Conservation (phyloP, 495 filamentous ascomycete species). For the Hyphodiscus hymeniophilus region DNA sequence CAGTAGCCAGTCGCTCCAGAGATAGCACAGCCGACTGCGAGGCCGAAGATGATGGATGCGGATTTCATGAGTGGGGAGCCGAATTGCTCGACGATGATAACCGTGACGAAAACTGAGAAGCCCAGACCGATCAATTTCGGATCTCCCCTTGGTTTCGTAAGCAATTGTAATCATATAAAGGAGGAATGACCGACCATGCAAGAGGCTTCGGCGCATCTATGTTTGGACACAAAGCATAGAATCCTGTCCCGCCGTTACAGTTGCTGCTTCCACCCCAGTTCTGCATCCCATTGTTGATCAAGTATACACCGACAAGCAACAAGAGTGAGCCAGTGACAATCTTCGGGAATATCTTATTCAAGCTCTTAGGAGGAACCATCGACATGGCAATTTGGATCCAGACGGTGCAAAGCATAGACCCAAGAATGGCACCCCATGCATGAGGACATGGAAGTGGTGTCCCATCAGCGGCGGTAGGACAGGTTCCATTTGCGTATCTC, state of each 20-base stretch:
- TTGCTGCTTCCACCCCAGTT: slow-evolving; percentile 33
- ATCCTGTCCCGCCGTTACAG: slow-evolving; percentile 23
- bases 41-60: slow-evolving; percentile 31
- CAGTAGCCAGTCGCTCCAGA: slow-evolving; percentile 30
- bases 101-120: slow-evolving; percentile 29
- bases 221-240: slow-evolving; percentile 27
- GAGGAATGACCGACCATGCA: slow-evolving; percentile 8
- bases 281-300: slow-evolving; percentile 29
- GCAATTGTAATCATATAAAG: not conserved
- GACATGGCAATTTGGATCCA: slow-evolving; percentile 30
- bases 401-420: slow-evolving; percentile 33
- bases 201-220: slow-evolving; percentile 20
- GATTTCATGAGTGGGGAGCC: slow-evolving; percentile 32
- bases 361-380: slow-evolving; percentile 27
- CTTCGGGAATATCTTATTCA: slow-evolving; percentile 32
- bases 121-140: slow-evolving; percentile 30
- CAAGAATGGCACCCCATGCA: slow-evolving; percentile 30
- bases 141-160: slow-evolving; percentile 10
- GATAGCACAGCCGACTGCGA: slow-evolving; percentile 27
- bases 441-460: slow-evolving; percentile 28
- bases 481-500: slow-evolving; percentile 28
- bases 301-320: slow-evolving; percentile 29
- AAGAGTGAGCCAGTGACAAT: slow-evolving; percentile 32
- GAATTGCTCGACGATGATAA: slow-evolving; percentile 29
- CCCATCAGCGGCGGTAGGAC: slow-evolving; percentile 21